Base-by-base conservation (phyloP, 2,329 filamentous ascomycete genomes). In the Trichoderma guizhouense region DNA sequence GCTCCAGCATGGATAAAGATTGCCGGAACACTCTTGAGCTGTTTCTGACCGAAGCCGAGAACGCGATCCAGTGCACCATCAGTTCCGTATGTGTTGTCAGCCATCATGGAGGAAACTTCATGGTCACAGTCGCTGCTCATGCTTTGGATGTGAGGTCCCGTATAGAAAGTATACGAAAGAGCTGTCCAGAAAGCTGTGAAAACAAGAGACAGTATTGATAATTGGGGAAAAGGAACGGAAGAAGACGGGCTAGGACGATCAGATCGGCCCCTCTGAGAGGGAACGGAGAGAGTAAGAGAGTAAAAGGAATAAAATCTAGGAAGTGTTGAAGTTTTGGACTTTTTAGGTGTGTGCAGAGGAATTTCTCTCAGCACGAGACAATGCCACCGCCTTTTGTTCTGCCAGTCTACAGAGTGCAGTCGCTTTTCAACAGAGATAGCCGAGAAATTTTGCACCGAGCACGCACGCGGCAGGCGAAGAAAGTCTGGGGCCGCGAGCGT, bases 1-100 rank as follows among this genome's bases (percentile, higher is more conserved):
- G 96, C 96, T 39, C 96, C 96, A 47, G 95, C 96, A 81, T 99
- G 96, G 58, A 99, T 91, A 81, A 97, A 98, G 67, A 99, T 95
- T 72, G 94, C 94, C 71, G 90, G 90, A 11, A 90, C 74, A 26
- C 57, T 75, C 78, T 66, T 81, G 82, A 47, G 36, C 43, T 77
- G 74, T 69, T 75, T 80, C 18, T 82, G 81, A 7, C 75, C 77
- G 26, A 80, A 76, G 57, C 80, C 83, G 61, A 81, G 75, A 71
- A 81, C 78, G 39, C 80, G 82, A 72, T 86, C 84, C 21, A 82
- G 74, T 36, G 82, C 77, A 55, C 85, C 84, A 74, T 86, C 83
- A 30, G 79, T 77, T 66, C 81, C 79, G 71, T 83, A 81, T 74
- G 84, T 78, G 80, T 87, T 78, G 80, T 84, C 80, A 76, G 84